A percentile compares a stretch with the other conserved stretches of the same genome.
Conservation (phyloP, 805 yeast genomes). For the Saccharomycopsis synnaedendra region DNA sequence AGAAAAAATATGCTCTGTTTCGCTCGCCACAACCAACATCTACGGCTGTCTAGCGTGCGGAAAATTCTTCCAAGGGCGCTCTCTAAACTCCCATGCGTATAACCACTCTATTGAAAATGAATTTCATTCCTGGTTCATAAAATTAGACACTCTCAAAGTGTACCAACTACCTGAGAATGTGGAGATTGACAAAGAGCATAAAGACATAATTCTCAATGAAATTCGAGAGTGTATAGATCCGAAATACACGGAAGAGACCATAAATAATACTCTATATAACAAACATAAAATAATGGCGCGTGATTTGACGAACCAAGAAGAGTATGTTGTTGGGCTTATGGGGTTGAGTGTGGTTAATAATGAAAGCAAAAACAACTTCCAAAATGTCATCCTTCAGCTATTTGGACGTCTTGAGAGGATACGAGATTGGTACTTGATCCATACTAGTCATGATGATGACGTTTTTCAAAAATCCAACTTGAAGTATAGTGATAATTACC, state of each 20-base stretch:
- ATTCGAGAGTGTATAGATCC: constrained; percentile 46
- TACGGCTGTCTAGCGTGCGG: constrained; percentile 72
- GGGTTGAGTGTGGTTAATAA: constrained; percentile 39
- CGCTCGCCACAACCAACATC: constrained; percentile 48
- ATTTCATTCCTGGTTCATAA: constrained; percentile 54
- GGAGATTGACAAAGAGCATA: constrained; percentile 22
- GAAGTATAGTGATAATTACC: constrained; percentile 18
- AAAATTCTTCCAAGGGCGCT: constrained; percentile 59
- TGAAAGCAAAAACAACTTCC: constrained; percentile 17
- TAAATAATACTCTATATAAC: not conserved
- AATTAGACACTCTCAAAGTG: constrained; percentile 35
- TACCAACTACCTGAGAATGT: constrained; percentile 56
- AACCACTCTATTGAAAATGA: constrained; percentile 48
- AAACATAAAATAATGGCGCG: not conserved
- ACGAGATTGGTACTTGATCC: constrained; percentile 32
- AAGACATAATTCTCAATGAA: constrained; percentile 30
- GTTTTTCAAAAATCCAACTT: constrained; percentile 17
- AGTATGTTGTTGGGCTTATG: constrained; percentile 51
- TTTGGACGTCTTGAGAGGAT: constrained; percentile 42
- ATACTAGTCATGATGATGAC: not conserved
- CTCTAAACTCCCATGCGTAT: constrained; percentile 53
- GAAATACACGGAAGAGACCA: constrained; percentile 20
- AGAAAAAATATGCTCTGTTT: constrained; percentile 53
- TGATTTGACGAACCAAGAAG: constrained; percentile 32
- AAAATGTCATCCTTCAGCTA: constrained; percentile 43